phyloP scores from a whole-genome alignment of 2,329 filamentous ascomycete genomes.

The Plectosphaerella cucumerina region DNA sequence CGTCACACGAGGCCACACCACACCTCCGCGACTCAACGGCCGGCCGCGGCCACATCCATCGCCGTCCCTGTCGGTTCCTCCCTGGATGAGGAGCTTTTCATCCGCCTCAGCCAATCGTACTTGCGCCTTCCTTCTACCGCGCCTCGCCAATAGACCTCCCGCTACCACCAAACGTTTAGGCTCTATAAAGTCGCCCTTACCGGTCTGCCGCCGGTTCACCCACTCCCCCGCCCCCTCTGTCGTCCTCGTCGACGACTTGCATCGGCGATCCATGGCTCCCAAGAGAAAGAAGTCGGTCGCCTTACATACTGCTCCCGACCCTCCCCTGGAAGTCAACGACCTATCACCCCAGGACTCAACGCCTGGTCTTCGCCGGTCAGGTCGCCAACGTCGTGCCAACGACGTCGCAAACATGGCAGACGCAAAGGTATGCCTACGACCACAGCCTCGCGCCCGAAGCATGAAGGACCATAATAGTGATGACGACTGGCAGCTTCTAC shows the following conservation, averaged over 20 bases:
- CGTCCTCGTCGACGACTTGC: conserved; percentile 3
- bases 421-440: neutral
- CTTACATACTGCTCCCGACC: conserved; percentile 10
- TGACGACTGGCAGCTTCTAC: conserved; percentile 1
- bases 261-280: conserved; percentile 24
- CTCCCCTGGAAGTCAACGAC: neutral
- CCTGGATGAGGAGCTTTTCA: conserved; percentile 13
- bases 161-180: conserved; percentile 3
- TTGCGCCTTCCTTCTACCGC: neutral
- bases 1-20: too few species aligned
- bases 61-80: neutral
- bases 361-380: conserved; percentile 5
- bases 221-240: neutral
- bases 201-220: neutral
- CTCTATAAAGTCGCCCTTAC: conserved; percentile 1
- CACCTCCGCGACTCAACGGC: too few species aligned
- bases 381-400: neutral
- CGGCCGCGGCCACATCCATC: too few species aligned
- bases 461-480: neutral
- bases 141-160: neutral
- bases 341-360: neutral
- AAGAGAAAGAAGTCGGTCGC: conserved; percentile 32
- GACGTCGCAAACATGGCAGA: neutral
- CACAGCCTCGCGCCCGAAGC: neutral
- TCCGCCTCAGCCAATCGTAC: conserved; percentile 8